These are phyloP conservation scores for Pinus tabuliformis DNA, from an alignment of 75 land plant species.

Conservation along the genomic window DNA sequence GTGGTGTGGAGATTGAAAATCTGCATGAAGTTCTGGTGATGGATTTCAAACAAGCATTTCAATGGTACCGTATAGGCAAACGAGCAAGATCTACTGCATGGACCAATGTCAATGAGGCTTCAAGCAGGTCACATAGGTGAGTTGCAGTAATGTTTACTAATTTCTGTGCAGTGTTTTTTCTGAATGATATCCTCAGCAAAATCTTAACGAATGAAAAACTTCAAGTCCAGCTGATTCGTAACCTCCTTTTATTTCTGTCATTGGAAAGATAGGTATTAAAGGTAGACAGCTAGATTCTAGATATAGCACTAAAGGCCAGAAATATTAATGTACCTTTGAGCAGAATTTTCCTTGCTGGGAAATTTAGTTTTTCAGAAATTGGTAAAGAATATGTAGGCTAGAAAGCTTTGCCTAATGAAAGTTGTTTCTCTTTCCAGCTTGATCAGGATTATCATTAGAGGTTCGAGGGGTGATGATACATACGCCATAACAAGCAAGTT, in stretches of 20 bases:
- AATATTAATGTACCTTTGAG: too few relatives aligned
- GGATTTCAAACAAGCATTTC: conserved; percentile 55
- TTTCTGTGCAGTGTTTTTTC: background rate
- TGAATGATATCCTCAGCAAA: background rate
- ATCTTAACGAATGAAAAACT: background rate
- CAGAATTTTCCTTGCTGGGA: background rate
- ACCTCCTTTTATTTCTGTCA: background rate
- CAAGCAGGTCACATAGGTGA: conserved; percentile 92
- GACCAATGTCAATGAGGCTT: conserved; percentile 83
- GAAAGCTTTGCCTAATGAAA: conserved; percentile 24
- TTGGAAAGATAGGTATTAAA: background rate
- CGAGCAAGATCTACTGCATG: conserved; percentile 70
- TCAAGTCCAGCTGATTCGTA: background rate
- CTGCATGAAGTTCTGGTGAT: conserved; percentile 55
- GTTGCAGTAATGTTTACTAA: background rate
- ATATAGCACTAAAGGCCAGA: too few relatives aligned
- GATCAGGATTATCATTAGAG: conserved; percentile 40
- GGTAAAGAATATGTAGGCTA: conserved; percentile 11
- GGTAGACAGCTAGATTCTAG: too few relatives aligned
- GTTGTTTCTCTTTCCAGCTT: conserved; percentile 35
- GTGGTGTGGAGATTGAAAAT: conserved; percentile 73
- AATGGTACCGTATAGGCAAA: conserved; percentile 61
- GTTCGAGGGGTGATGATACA: conserved; percentile 1
- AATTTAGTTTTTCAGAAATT: background rate
- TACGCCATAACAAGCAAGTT: conserved; percentile 36